phyloP scores from a whole-genome alignment of 495 filamentous ascomycete genomes.

The Staphylotrichum longicolle region DNA sequence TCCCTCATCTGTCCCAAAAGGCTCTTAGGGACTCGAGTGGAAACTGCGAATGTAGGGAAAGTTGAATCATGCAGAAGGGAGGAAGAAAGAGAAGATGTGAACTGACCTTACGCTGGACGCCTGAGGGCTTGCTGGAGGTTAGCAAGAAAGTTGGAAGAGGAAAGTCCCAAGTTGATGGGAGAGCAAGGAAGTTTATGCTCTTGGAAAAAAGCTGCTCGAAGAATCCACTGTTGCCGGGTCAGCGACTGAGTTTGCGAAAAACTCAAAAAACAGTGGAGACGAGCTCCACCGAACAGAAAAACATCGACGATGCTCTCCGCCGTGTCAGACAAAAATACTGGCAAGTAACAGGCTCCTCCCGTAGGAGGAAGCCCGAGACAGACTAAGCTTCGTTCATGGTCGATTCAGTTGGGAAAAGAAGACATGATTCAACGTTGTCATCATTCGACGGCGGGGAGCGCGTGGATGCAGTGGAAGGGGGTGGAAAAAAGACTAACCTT shows the following conservation, averaged over 20 bases:
- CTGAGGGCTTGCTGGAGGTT: constrained; percentile 11
- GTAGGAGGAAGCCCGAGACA: constrained; percentile 65
- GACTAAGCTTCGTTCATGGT: constrained; percentile 78
- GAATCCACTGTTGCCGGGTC: constrained; percentile 19
- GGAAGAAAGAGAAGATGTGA: constrained; percentile 14
- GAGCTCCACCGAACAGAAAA: constrained; percentile 16
- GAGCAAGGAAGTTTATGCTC: constrained; percentile 16
- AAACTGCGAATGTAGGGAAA: constrained; percentile 65
- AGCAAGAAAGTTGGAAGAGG: constrained; percentile 6
- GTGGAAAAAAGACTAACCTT: constrained; percentile 29
- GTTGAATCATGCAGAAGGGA: constrained; percentile 49
- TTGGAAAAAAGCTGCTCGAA: constrained; percentile 10
- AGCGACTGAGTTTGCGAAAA: constrained; percentile 14
- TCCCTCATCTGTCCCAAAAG: constrained; percentile 55
- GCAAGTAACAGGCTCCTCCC: constrained; percentile 87
- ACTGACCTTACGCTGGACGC: constrained; percentile 25
- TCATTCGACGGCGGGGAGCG: constrained; percentile 55
- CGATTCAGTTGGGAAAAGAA: constrained; percentile 96
- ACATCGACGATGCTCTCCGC: constrained; percentile 12
- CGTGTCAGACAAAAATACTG: constrained; percentile 88
- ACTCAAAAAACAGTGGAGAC: constrained; percentile 9
- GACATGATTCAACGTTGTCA: constrained; percentile 73
- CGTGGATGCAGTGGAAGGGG: neutral
- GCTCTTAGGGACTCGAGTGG: constrained; percentile 62
- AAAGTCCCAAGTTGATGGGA: neutral